Base-by-base conservation (phyloP, 768 basidiomycete genomes). In the Termitomyces sp. region DNA sequence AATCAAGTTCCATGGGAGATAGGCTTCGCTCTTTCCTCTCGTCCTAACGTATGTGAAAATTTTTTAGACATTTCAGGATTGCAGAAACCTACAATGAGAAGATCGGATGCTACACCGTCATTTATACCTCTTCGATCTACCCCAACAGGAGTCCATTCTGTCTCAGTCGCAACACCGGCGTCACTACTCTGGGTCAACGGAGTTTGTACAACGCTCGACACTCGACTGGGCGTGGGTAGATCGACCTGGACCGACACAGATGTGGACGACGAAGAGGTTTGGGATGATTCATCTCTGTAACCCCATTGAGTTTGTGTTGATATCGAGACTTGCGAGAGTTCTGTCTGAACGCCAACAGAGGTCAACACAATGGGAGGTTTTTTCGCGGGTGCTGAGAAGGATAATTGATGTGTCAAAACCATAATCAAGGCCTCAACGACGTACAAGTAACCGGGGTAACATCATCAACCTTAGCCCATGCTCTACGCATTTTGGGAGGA, bases 401-500 rank as follows among this genome's bases (percentile, higher is more conserved):
- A 22, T 15, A 18, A 27, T 57, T 13, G 45, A 58, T 35, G 43
- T 38, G 42, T 47, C 46, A 16, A 47, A 32, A 13, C 42, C n/a
- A 54, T 22, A 20, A 25, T 49, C 22, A 38, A 27, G 16, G 18
- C 35, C 9, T 18, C 9, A 29, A 51, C 22, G 50, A 65, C 80
- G 76, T 65, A 81, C 79, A 65, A 60, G 65, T 52, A 9, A 52
- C 59, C 38, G 63, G 60, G 67, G 68, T 73, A 64, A 73, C 68
- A 64, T 78, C 77, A 57, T 82, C 77, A 47, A 64, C 55, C 63
- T 74, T 83, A 40, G 70, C 73, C 83, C 84, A 85, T 25, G 78
- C 76, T 63, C 81, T 77, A 47, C 84, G 75, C 81, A 86, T 80
- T 70, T 84, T 86, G 22, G 85, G 85, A 41, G 84, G 84, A 27